Base-by-base conservation (phyloP, 2,329 filamentous ascomycete species). In the Epichloe brachyelytri region DNA sequence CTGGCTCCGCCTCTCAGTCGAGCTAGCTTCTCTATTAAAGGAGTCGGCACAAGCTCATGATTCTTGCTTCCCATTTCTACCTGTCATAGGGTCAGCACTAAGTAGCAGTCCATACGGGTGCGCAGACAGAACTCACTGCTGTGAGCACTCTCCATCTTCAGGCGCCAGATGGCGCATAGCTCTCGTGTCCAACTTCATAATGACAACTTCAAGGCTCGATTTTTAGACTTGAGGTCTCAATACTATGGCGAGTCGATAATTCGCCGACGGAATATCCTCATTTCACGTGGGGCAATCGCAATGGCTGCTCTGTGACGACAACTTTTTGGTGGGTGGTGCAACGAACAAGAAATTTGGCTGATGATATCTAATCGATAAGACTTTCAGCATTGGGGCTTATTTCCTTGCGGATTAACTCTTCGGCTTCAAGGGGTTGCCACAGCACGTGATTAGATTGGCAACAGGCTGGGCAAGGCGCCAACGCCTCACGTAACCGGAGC, bases 141-240 rank as follows among this genome's bases (percentile, higher is more conserved):
- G 88, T 85, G 55, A 98, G 83, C 56, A 96, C 90, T 60, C 86
- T 82, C 88, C 94, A 75, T 98, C 93, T 70, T 97, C 93, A 15
- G 81, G 72, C 48, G 86, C 85, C 67, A 98, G 80, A 70, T 98
- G 91, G 66, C 94, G 89, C 72, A 98, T 83, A 47, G 87, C 85
- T 67, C 89, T 89, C 47, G 91, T 90, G 67, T 98, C 89, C 67
- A 98, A 82, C 75, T 93, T 95, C 93, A 98, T 98, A 57, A 54
- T 70, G 63, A 10, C 14, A 22, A 10, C 5, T 26, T 37, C 10
- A 20, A 39, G n/a, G 12, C 20, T 10, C 26, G 26, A 22, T n/a
- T 37, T 15, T 44, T 17, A 43, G 7, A 10, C 4, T 17, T 19
- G 5, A 17, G 8, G 19, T 12, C 20, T 17, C 11, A 39, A 7